Evolutionary conservation across 768 basidiomycete genomes (phyloP).

Genomic region (Lentinula sp.): DNA sequence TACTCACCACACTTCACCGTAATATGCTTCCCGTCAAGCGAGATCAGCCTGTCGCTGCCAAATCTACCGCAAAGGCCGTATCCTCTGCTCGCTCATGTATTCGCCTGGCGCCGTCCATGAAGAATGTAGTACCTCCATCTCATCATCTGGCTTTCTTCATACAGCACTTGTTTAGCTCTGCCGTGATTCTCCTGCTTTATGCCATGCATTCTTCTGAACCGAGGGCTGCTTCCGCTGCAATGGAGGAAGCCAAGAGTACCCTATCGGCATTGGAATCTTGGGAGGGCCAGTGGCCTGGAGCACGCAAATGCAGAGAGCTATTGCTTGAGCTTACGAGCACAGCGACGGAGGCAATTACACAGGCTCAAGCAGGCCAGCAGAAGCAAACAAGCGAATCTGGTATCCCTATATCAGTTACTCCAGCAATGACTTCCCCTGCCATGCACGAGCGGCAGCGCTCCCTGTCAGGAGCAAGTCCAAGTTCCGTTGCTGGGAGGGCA

Average conservation of each 20-base stretch:
- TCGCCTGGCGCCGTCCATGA: constrained; percentile 78
- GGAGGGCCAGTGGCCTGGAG: constrained; percentile 87
- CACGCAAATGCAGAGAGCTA: constrained; percentile 80
- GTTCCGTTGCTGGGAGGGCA: constrained; percentile 28
- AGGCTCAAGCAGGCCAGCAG: constrained; percentile 14
- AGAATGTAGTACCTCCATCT: constrained; percentile 76
- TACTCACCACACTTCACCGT: constrained; percentile 82
- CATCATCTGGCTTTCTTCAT: constrained; percentile 88
- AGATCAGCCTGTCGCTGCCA: constrained; percentile 60
- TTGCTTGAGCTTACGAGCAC: constrained; percentile 65
- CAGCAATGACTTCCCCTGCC: constrained; percentile 23
- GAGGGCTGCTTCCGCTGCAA: constrained; percentile 59
- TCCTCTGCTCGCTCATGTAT: constrained; percentile 83
- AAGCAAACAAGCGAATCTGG: constrained; percentile 16
- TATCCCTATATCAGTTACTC: constrained; percentile 16
- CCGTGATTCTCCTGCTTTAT: constrained; percentile 78
- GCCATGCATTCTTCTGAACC: constrained; percentile 78
- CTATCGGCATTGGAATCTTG: constrained; percentile 68
- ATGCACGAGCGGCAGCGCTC: constrained; percentile 51
- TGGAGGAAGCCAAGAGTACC: constrained; percentile 78
- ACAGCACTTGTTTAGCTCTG: constrained; percentile 84
- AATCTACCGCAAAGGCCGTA: constrained; percentile 76
- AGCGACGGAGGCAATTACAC: constrained; percentile 59
- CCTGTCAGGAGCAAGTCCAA: constrained; percentile 37
- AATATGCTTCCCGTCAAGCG: constrained; percentile 79